A percentile compares a stretch with the other conserved stretches of the same genome.
Conservation (phyloP, 768 basidiomycete genomes). For the Trichaptum fuscoviolaceum region DNA sequence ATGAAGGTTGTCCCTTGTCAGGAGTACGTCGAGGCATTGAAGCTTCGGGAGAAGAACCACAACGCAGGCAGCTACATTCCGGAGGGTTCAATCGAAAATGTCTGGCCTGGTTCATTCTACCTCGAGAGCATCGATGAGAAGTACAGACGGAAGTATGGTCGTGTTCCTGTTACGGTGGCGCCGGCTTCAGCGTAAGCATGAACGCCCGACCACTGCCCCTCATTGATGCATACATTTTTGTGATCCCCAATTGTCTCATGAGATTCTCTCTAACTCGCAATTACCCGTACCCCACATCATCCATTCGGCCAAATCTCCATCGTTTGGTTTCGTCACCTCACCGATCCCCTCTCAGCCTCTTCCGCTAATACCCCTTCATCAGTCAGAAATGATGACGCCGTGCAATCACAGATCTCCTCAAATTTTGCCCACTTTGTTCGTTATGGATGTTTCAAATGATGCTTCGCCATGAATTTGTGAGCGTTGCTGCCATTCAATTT, state of each 20-base stretch:
- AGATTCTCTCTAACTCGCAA: neutral
- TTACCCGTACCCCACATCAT: too few species aligned
- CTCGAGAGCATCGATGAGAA: conserved; percentile 85
- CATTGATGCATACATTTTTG: neutral
- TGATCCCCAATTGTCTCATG: neutral
- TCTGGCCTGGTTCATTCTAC: conserved; percentile 94
- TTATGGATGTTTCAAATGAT: neutral
- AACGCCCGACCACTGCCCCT: neutral
- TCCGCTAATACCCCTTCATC: neutral
- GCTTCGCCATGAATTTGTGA: neutral
- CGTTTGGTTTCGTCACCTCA: too few species aligned
- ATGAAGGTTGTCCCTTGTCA: conserved; percentile 93
- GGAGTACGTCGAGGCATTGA: conserved; percentile 83
- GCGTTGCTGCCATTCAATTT: neutral
- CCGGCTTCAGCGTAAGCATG: neutral
- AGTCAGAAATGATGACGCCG: neutral
- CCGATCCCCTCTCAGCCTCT: too few species aligned
- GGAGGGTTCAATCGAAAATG: conserved; percentile 80
- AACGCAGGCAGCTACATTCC: conserved; percentile 84
- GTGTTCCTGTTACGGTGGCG: conserved; percentile 25
- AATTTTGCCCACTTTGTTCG: neutral
- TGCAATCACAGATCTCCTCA: neutral
- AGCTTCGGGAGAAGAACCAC: conserved; percentile 93
- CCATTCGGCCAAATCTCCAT: too few species aligned
- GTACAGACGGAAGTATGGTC: conserved; percentile 84